Conservation (phyloP, 306 rosid genomes). For the Bauhinia variegata region DNA sequence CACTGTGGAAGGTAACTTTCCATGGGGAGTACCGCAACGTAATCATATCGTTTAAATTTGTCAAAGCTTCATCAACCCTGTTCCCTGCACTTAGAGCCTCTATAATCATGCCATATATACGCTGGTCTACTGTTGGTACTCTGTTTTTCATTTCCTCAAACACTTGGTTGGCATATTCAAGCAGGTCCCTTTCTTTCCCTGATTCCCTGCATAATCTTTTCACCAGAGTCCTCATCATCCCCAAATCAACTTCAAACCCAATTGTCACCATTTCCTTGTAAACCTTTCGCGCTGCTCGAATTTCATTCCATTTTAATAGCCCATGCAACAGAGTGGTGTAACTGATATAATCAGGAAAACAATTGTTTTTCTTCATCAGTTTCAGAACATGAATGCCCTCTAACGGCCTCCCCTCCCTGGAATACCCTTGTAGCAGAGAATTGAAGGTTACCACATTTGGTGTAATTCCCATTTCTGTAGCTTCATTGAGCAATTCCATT, state of each 20-base stretch:
- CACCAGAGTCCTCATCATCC: conserved; percentile 59
- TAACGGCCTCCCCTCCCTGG: conserved; percentile 73
- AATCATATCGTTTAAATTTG: conserved; percentile 52
- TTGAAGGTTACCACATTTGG: conserved; percentile 70
- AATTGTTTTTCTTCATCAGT: conserved; percentile 58
- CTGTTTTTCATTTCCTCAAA: conserved; percentile 62
- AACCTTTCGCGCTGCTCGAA: conserved; percentile 39
- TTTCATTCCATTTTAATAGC: conserved; percentile 68
- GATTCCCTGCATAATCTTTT: conserved; percentile 61
- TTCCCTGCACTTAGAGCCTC: conserved; percentile 47
- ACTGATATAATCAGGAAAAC: conserved; percentile 64
- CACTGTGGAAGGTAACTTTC: conserved; percentile 35
- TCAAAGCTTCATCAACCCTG: conserved; percentile 50
- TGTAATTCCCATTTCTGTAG: conserved; percentile 51
- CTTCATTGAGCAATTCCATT: conserved; percentile 66
- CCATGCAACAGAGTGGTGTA: conserved; percentile 74
- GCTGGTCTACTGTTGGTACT: conserved; percentile 38
- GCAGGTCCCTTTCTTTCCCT: conserved; percentile 40
- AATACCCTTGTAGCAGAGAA: conserved; percentile 69
- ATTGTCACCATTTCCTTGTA: conserved; percentile 61
- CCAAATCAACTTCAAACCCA: conserved; percentile 57
- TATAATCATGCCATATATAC: conserved; percentile 55
- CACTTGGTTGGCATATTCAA: conserved; percentile 52
- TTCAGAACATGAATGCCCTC: conserved; percentile 58
- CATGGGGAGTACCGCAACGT: conserved; percentile 47